Percentiles rank a stretch among this genome's conserved stretches.
Conservation (phyloP, 192 early-diverging fungal genomes). For the Linnemannia zychae region DNA sequence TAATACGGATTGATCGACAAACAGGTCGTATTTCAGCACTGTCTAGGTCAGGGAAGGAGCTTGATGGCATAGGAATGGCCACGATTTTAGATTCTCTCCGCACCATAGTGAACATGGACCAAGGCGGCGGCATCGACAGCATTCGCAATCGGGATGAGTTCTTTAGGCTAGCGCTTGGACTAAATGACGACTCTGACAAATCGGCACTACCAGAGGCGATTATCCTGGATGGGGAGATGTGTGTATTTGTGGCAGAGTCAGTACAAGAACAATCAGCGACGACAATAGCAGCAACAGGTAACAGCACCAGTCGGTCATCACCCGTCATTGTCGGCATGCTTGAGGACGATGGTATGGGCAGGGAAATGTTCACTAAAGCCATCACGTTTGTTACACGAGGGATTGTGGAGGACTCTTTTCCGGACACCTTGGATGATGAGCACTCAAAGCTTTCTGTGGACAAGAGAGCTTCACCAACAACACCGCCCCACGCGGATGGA, state of each 20-base stretch:
- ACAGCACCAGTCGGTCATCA: not conserved
- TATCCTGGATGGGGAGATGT: conserved; percentile 66
- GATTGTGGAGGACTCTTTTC: not conserved
- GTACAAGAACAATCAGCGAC: not conserved
- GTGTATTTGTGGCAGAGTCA: conserved; percentile 46
- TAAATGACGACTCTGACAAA: not conserved
- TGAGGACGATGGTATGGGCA: conserved; percentile 22
- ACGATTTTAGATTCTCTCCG: conserved; percentile 35
- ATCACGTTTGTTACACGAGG: conserved; percentile 22
- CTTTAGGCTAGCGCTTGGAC: conserved; percentile 15
- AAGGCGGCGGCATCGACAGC: not conserved
- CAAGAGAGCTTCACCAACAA: not conserved
- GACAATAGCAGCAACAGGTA: too few relatives aligned
- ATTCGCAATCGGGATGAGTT: conserved; percentile 3
- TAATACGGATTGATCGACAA: conserved; percentile 43
- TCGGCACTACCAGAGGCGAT: conserved; percentile 18
- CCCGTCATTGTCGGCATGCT: not conserved
- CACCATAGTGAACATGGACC: not conserved
- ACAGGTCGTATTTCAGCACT: conserved; percentile 38
- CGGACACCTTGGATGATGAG: conserved; percentile 5
- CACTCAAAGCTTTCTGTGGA: not conserved
- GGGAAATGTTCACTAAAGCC: conserved; percentile 30
- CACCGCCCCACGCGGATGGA: not conserved
- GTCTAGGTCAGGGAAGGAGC: conserved; percentile 58
- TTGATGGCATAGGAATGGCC: conserved; percentile 40